Evolutionary conservation across 2,329 filamentous ascomycete species (phyloP).

Genomic region (Penicillium decumbens): DNA sequence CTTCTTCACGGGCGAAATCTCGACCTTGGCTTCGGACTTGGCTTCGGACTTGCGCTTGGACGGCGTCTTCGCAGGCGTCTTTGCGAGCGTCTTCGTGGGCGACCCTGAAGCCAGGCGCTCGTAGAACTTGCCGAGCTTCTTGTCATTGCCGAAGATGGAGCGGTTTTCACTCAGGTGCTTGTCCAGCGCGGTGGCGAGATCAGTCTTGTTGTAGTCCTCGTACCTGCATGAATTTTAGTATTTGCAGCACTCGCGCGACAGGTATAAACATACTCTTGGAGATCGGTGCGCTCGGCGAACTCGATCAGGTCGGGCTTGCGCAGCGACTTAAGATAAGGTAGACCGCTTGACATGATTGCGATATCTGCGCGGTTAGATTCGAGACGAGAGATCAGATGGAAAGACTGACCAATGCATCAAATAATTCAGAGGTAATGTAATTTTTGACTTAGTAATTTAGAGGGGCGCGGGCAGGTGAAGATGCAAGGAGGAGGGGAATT

Average conservation of each 20-base stretch:
- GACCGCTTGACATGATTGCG: slow-evolving; percentile 56
- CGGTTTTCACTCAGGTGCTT: slow-evolving; percentile 67
- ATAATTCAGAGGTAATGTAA: slow-evolving; percentile 7
- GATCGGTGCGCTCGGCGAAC: slow-evolving; percentile 65
- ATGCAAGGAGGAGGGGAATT: slow-evolving; percentile 20
- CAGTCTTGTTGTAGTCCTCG: slow-evolving; percentile 68
- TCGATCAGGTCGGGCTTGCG: slow-evolving; percentile 75
- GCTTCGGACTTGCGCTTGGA: slow-evolving; percentile 45
- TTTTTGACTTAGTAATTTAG: not conserved
- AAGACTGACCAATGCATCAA: slow-evolving; percentile 13
- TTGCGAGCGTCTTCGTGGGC: slow-evolving; percentile 36
- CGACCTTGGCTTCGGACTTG: slow-evolving; percentile 43
- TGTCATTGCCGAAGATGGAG: slow-evolving; percentile 58
- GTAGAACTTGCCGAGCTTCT: slow-evolving; percentile 71
- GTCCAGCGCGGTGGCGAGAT: slow-evolving; percentile 72
- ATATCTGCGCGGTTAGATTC: slow-evolving; percentile 5
- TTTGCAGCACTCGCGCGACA: slow-evolving; percentile 7
- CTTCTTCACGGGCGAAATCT: slow-evolving; percentile 35
- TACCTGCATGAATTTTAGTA: slow-evolving; percentile 47
- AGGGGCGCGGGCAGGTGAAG: slow-evolving; percentile 5
- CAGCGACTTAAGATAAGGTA: slow-evolving; percentile 73
- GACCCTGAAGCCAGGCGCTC: slow-evolving; percentile 48
- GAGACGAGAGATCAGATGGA: not conserved
- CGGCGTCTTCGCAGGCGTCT: not conserved
- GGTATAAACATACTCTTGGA: slow-evolving; percentile 62